Percentiles rank a stretch among this genome's conserved stretches.
phyloP scores from a whole-genome alignment of 495 filamentous ascomycete species.

The Xylaria palmicola region DNA sequence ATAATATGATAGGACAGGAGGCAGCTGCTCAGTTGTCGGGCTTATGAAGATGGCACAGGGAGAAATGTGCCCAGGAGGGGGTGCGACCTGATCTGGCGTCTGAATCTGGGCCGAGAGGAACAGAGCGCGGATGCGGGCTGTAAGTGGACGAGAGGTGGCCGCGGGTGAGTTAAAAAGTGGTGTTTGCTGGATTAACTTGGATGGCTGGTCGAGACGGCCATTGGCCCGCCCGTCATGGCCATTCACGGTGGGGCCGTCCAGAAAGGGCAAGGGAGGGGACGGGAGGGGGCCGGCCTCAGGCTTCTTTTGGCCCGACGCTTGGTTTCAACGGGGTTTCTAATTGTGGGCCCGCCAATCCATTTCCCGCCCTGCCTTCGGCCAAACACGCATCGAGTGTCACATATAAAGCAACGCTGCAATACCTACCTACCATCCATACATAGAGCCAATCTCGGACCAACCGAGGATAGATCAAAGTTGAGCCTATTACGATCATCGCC shows the following conservation, averaged over 20 bases:
- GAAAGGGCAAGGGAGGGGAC: slow-evolving; percentile 11
- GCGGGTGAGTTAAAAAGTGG: slow-evolving; percentile 3
- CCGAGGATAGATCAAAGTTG: no score
- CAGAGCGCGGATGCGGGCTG: neutral
- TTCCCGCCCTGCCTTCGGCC: neutral
- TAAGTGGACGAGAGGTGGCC: slow-evolving; percentile 12
- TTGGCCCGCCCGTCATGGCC: slow-evolving; percentile 38
- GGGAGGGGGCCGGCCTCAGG: slow-evolving; percentile 11
- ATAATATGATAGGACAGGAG: slow-evolving; percentile 11
- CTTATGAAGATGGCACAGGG: slow-evolving; percentile 4
- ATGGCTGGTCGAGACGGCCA: slow-evolving; percentile 45
- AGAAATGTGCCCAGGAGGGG: no score
- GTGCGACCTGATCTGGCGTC: no score
- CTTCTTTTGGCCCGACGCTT: slow-evolving; percentile 11
- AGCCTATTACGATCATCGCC: no score
- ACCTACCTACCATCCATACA: neutral
- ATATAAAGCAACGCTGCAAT: slow-evolving; percentile 8
- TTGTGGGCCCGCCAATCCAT: neutral
- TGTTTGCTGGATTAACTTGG: slow-evolving; percentile 28
- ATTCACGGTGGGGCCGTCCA: slow-evolving; percentile 14
- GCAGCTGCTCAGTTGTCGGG: no score
- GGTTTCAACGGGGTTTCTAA: slow-evolving; percentile 8
- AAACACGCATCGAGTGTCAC: neutral
- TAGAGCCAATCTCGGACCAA: neutral
- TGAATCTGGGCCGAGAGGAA: slow-evolving; percentile 7